phyloP scores from a whole-genome alignment of 192 early-diverging fungal species.

The Neocallimastix lanati region DNA sequence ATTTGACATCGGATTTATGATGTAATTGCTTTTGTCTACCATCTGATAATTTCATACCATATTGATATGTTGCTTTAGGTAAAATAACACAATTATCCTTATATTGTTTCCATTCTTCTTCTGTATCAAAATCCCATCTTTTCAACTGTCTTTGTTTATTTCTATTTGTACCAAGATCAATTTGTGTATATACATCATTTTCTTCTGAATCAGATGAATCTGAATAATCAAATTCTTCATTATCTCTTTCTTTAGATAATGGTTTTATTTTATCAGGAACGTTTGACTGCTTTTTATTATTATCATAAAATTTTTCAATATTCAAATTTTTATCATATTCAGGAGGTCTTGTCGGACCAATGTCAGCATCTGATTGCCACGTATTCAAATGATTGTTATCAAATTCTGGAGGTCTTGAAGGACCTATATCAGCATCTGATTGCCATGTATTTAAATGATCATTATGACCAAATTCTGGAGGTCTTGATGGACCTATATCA shows the following conservation, averaged over 20 bases:
- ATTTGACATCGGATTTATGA: conserved; percentile 15
- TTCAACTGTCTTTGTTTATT: conserved; percentile 50
- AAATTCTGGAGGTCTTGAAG: background rate
- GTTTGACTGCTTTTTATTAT: conserved; percentile 12
- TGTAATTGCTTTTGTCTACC: conserved; percentile 25
- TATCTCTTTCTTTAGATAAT: background rate
- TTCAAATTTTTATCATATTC: conserved; percentile 9
- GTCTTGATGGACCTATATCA: too few relatives aligned
- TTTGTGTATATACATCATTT: conserved; percentile 17
- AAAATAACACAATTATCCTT: conserved; percentile 51
- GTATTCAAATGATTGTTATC: background rate
- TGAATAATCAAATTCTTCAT: conserved; percentile 12
- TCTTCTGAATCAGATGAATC: conserved; percentile 14
- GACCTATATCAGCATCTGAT: too few relatives aligned
- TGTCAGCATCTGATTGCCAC: background rate
- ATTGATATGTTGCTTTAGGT: conserved; percentile 58
- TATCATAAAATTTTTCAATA: conserved; percentile 10
- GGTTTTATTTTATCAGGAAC: conserved; percentile 3
- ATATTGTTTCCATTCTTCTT: conserved; percentile 54
- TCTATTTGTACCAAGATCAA: conserved; percentile 49
- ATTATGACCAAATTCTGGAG: too few relatives aligned
- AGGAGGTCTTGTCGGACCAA: background rate
- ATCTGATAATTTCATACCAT: conserved; percentile 51
- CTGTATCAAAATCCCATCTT: conserved; percentile 61
- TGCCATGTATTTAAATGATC: too few relatives aligned